Base-by-base conservation (phyloP, 208 protist species). In the Trypanosoma caninum region DNA sequence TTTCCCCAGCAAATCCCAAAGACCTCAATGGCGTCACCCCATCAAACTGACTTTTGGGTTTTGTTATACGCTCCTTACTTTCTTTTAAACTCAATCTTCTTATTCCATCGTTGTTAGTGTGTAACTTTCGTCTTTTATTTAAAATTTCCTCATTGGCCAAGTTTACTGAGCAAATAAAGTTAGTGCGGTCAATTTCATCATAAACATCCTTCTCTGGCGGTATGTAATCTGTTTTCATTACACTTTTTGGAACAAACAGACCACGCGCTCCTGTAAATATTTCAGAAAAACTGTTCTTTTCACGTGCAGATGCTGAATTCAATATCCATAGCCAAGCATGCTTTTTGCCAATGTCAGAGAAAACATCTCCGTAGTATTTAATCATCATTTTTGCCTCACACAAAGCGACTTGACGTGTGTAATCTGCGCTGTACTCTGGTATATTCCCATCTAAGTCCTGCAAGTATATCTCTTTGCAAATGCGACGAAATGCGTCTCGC, bases 21-120 rank as follows among this genome's bases (percentile, higher is more conserved):
- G 71, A 57, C 0, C 66, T 51, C 2, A 95, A 59, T 18, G 81
- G 46, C 22, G 81, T 85, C 14, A 92, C 59, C 13, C 80, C 82
- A 62, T 95, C 88, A 62, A 95, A 95, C 71, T 95, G 88, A 60
- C 68, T 85, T 59, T 90, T 91, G 7, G 84, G 88, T 60, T 92
- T 92, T 22, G 79, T 92, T 8, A 73, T 47, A 59, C 82, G 81
- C 34, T 50, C 28, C 8, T 35, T 2, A 13, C 20, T 35, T 2
- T 6, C 16, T 18, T 33, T 28, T 6, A 52, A 52, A 60, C 51
- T 69, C 2, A 70, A 40, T 8, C 61, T 52, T 41, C 44, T 38
- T 16, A 13, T 20, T 9, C 40, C 37, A 40, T 22, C 48, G n/a
- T 59, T 66, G 45, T 76, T 41, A 46, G 44, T 27, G 42, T 85